A percentile compares a stretch with the other conserved stretches of the same genome.
phyloP scores from a whole-genome alignment of 208 protist species.

The Acanthamoeba pearcei region DNA sequence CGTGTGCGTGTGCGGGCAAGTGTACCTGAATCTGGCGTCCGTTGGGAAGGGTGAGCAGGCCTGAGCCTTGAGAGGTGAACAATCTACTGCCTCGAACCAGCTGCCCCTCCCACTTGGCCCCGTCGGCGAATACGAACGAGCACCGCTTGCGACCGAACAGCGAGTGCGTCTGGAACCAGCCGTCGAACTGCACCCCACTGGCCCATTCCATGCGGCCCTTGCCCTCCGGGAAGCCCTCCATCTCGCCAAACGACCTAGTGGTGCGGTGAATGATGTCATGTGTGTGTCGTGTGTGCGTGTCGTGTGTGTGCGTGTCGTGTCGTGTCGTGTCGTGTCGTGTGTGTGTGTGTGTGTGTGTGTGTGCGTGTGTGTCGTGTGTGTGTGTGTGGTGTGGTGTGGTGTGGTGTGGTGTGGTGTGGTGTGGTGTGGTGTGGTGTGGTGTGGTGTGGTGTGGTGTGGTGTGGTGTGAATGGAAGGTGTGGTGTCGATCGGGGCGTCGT shows the following conservation, averaged over 20 bases:
- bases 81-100: accelerated
- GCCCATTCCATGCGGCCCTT: neutral
- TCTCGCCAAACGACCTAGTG: neutral
- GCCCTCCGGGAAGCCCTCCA: neutral
- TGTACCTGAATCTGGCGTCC: no score
- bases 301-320: no score
- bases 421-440: no score
- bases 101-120: neutral
- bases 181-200: neutral
- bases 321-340: no score
- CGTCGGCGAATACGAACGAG: neutral
- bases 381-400: neutral
- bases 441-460: neutral
- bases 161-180: neutral
- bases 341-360: no score
- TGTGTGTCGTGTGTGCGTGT: no score
- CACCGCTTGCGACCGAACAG: neutral
- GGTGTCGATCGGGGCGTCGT: no score
- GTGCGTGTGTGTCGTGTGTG: neutral
- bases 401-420: neutral
- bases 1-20: no score
- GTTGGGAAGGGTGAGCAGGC: neutral
- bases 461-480: neutral
- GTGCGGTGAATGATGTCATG: no score
- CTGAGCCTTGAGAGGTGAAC: neutral